A percentile compares a stretch with the other conserved stretches of the same genome.
Conservation (phyloP, 2,329 filamentous ascomycete genomes). For the Aspergillus sp. region DNA sequence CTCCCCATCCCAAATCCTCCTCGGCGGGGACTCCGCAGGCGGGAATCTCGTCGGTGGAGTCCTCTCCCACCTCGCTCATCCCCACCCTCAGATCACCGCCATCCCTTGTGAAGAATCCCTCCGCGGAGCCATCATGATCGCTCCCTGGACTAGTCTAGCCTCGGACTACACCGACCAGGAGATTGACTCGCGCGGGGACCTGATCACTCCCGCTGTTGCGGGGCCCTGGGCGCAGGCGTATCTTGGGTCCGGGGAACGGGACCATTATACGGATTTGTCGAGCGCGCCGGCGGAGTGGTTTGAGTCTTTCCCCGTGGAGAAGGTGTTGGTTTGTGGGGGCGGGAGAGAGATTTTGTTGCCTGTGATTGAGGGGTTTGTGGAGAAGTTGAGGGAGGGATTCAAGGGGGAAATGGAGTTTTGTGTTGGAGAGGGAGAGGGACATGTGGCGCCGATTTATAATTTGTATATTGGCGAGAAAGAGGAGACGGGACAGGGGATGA, state of each 20-base stretch:
- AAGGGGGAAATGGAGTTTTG: slow-evolving; percentile 34
- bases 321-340: slow-evolving; percentile 57
- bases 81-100: slow-evolving; percentile 54
- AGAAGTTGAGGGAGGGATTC: slow-evolving; percentile 46
- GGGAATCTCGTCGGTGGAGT: slow-evolving; percentile 45
- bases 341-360: slow-evolving; percentile 60
- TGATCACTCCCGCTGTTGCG: slow-evolving; percentile 47
- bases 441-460: slow-evolving; percentile 47
- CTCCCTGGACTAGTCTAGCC: slow-evolving; percentile 61
- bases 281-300: slow-evolving; percentile 58
- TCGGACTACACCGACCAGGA: slow-evolving; percentile 45
- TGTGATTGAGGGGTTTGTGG: slow-evolving; percentile 54
- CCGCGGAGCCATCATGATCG: slow-evolving; percentile 56
- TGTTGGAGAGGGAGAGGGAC: slow-evolving; percentile 42
- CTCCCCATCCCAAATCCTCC: slow-evolving; percentile 37
- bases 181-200: slow-evolving; percentile 54
- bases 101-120: slow-evolving; percentile 49
- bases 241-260: slow-evolving; percentile 43
- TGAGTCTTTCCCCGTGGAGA: slow-evolving; percentile 49
- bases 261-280: slow-evolving; percentile 58
- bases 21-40: slow-evolving; percentile 50
- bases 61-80: slow-evolving; percentile 52
- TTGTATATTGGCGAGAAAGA: slow-evolving; percentile 36
- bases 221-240: slow-evolving; percentile 53
- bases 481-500: slow-evolving; percentile 45